These are phyloP conservation scores for Colletotrichum shisoi DNA, from an alignment of 2,329 filamentous ascomycete species.

Conservation along the genomic window DNA sequence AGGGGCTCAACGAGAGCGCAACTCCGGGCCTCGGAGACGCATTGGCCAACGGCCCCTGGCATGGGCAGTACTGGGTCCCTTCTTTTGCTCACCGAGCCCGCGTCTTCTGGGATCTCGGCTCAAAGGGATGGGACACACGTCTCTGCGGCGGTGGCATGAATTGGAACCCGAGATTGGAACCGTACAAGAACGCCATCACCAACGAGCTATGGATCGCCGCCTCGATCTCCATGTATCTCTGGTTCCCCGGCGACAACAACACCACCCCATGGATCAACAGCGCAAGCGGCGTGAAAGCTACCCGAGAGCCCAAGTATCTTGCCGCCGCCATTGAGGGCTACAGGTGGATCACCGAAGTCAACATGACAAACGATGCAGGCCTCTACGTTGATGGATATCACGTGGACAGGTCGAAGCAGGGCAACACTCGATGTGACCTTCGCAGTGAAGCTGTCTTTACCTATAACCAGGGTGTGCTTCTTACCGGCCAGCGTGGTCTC, in stretches of 20 bases:
- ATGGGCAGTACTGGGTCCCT: constrained; percentile 77
- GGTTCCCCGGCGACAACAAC: constrained; percentile 83
- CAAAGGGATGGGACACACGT: constrained; percentile 79
- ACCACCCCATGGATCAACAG: constrained; percentile 68
- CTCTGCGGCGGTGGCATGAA: constrained; percentile 89
- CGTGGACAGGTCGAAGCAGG: constrained; percentile 67
- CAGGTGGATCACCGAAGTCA: constrained; percentile 77
- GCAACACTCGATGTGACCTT: constrained; percentile 77
- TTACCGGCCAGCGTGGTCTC: constrained; percentile 81
- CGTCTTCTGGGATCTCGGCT: constrained; percentile 84
- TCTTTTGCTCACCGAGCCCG: constrained; percentile 84
- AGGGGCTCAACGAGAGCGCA: constrained; percentile 41
- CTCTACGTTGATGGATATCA: constrained; percentile 91
- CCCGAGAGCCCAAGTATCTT: constrained; percentile 70
- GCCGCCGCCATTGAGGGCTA: constrained; percentile 80
- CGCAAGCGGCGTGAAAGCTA: constrained; percentile 40
- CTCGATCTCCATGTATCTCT: constrained; percentile 86
- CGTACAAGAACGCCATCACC: constrained; percentile 97
- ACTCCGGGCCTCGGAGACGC: constrained; percentile 44
- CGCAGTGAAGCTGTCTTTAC: constrained; percentile 92
- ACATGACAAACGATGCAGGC: constrained; percentile 80
- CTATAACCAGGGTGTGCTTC: constrained; percentile 92
- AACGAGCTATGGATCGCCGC: constrained; percentile 89
- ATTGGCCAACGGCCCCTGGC: constrained; percentile 65
- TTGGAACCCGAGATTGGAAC: constrained; percentile 81